Conservation (phyloP, 768 basidiomycete species). For the Suillus americanus region DNA sequence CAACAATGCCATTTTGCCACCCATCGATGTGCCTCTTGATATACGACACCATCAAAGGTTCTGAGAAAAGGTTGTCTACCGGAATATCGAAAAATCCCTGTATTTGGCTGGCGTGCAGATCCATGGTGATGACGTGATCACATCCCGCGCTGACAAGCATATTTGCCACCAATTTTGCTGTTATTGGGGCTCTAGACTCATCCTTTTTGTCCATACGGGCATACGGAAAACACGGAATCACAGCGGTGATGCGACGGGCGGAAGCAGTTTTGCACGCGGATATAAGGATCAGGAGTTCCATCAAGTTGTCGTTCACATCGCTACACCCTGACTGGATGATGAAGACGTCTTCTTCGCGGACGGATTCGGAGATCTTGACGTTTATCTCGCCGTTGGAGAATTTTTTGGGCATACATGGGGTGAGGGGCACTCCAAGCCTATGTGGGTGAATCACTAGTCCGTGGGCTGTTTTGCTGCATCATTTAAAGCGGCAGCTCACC, state of each 20-base stretch:
- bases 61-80: slow-evolving; percentile 95
- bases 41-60: slow-evolving; percentile 92
- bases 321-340: slow-evolving; percentile 91
- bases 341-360: slow-evolving; percentile 98
- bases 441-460: slow-evolving; percentile 49
- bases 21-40: slow-evolving; percentile 83
- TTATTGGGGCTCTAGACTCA: slow-evolving; percentile 93
- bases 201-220: slow-evolving; percentile 99
- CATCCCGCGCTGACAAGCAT: slow-evolving; percentile 97
- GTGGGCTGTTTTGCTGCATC: slow-evolving; percentile 35
- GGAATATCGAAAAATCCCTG: slow-evolving; percentile 99
- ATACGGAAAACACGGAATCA: slow-evolving; percentile 98
- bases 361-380: slow-evolving; percentile 92
- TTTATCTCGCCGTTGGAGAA: slow-evolving; percentile 96
- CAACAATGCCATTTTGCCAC: slow-evolving; percentile 89
- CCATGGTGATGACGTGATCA: slow-evolving; percentile 99
- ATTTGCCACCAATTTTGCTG: slow-evolving; percentile 96
- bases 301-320: slow-evolving; percentile 94
- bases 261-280: slow-evolving; percentile 98
- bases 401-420: slow-evolving; percentile 81
- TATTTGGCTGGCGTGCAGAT: slow-evolving; percentile 95
- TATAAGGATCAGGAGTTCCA: slow-evolving; percentile 98
- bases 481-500: slow-evolving; percentile 73
- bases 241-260: slow-evolving; percentile 92
- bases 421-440: slow-evolving; percentile 89